Base-by-base conservation (phyloP, 1,139 yeast genomes). In the Geotrichum klebahnii region DNA sequence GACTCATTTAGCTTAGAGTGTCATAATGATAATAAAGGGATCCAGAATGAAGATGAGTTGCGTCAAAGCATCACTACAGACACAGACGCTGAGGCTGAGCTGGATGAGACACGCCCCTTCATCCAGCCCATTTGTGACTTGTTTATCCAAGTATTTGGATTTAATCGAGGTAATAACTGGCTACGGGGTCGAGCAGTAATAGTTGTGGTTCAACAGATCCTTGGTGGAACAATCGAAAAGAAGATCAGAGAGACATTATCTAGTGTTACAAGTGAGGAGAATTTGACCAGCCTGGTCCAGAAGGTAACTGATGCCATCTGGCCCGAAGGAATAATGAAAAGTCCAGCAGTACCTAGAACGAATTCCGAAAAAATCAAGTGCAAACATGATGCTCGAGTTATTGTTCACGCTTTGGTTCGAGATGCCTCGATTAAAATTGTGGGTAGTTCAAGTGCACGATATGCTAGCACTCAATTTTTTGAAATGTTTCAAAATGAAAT, bases 171-270 rank as follows among this genome's bases (percentile, higher is more conserved):
- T 1, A 81, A 79, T 49, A 66, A 66, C 52, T 88, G 96, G 23
- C 68, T 89, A 1, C 71, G 95, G 50, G 97, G 96, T 0, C 73
- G 90, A 45, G 96, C 97, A 0, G 73, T 88, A 3, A 76, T 89
- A 36, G 81, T 88, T 2, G 80, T 90, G 2, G 71, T 89, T 39
- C 97, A 89, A 64, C 96, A 88, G 65, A 66, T 90, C 1, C 75
- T 90, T 48, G 97, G 97, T 0, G 87, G 95, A 2, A 84, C 97
- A 0, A 82, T 89, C 51, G 97, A 90, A 62, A 81, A 80, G 61
- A 82, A 82, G 55, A 76, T 83, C 6, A 69, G 80, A 37, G 76
- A 74, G n/a, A 67, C 68, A 57, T 74, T 74, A 65, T 74, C 59
- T 1, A 37, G 36, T 1, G 16, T 42, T 3, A 52, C 56, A 2